These are phyloP conservation scores for Cryphonectria radicalis DNA, from an alignment of 2,329 filamentous ascomycete species.

Conservation along the genomic window DNA sequence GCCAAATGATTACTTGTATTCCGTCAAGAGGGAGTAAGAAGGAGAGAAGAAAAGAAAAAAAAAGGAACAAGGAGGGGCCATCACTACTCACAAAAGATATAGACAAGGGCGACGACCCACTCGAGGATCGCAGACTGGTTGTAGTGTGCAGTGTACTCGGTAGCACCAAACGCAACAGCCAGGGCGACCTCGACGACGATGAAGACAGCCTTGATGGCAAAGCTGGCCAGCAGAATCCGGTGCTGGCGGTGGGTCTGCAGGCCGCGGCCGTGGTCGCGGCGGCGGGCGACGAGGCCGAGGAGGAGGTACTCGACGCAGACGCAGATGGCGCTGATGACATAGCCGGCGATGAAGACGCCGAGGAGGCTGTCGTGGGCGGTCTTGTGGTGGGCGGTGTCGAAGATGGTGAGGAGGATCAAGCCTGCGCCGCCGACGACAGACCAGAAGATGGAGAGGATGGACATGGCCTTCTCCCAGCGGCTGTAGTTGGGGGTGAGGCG, in stretches of 20 bases:
- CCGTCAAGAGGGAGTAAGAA: not conserved
- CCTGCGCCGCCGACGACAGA: slow-evolving; percentile 74
- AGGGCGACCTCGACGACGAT: slow-evolving; percentile 76
- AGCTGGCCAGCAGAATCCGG: slow-evolving; percentile 71
- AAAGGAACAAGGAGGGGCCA: slow-evolving; percentile 65
- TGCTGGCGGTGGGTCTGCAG: slow-evolving; percentile 73
- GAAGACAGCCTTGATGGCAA: slow-evolving; percentile 81
- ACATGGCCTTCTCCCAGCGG: slow-evolving; percentile 62
- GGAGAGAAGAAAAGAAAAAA: too few species aligned
- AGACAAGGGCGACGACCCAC: slow-evolving; percentile 74
- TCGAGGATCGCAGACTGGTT: slow-evolving; percentile 77
- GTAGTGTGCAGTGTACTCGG: slow-evolving; percentile 48
- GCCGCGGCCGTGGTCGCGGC: slow-evolving; percentile 70
- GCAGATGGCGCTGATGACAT: slow-evolving; percentile 79
- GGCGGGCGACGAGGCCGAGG: slow-evolving; percentile 15
- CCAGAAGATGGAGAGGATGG: slow-evolving; percentile 61
- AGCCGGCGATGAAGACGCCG: slow-evolving; percentile 77
- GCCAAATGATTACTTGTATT: not conserved
- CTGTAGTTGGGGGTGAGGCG: slow-evolving; percentile 72
- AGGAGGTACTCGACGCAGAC: slow-evolving; percentile 72
- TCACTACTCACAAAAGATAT: slow-evolving; percentile 79
- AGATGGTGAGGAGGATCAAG: slow-evolving; percentile 78
- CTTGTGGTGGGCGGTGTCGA: slow-evolving; percentile 71
- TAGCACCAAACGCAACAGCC: slow-evolving; percentile 69
- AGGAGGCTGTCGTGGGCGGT: slow-evolving; percentile 73